Evolutionary conservation across 805 yeast genomes (phyloP), one percentile per base, ranked within the genome.

Genomic region (Grigorovia yakushimaensis): DNA sequence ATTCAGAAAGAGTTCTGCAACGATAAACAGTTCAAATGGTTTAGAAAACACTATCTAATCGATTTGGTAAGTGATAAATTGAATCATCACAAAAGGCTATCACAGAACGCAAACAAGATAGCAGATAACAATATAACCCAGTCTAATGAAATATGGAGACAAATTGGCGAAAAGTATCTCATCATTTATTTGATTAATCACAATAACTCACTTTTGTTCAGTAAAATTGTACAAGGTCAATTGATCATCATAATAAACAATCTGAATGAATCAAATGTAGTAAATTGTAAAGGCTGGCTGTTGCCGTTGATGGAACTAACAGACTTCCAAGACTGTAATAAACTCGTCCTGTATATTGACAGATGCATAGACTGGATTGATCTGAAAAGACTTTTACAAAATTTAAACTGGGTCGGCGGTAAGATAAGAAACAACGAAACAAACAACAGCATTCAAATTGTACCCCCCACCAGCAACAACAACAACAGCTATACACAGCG

Each of bases 341-440:
- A 17, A 6, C 43, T 61, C 48, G 50, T 62, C 43, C 42, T 62
- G 15, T 59, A 58, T 46, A 51, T 61, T 15, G 38, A 50, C 37
- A 52, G 61, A 42, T 55, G 53, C 40, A 52, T 49, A 24, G 46
- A 49, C 3, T 50, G 56, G 18, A 50, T 43, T 20, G 50, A 50
- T 19, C 47, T 57, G 7, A 54, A 56, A n/a, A 53, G 51, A 4
- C 49, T 64, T 22, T 44, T 64, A 20, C 47, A 53, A 41, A 64
- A 62, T 51, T 46, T 64, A 27, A 57, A 59, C 43, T 64, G 68
- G 68, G 56, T 64, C 17, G 63, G 63, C 44, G 68, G 65, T 15
- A 59, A 50, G 44, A 35, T 61, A 41, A 51, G 58, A n/a, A 52
- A 54, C 4, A 60, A 60, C 43, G 66, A 64, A 44, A 49, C 9